Percentiles rank a stretch among this genome's conserved stretches.
These are phyloP conservation scores for Nemania sp. DNA, from an alignment of 2,329 filamentous ascomycete genomes.

Conservation along the genomic window DNA sequence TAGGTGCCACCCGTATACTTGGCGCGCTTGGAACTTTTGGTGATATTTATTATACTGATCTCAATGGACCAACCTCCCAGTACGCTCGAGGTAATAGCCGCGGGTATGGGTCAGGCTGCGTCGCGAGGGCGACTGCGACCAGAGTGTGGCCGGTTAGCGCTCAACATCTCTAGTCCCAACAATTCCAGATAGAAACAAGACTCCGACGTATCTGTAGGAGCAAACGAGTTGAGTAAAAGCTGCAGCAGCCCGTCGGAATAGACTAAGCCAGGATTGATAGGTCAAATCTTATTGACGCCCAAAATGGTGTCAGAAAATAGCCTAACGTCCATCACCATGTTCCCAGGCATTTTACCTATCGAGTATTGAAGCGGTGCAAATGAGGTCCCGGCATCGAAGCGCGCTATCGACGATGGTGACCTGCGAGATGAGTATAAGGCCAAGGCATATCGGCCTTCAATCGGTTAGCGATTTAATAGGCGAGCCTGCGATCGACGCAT, in stretches of 20 bases:
- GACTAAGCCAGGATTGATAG: background rate
- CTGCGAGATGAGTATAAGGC: background rate
- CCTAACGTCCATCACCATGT: background rate
- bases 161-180: background rate
- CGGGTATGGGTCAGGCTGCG: slow-evolving; percentile 17
- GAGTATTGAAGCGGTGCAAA: background rate
- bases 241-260: background rate
- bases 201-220: slow-evolving; percentile 11
- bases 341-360: background rate
- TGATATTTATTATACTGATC: background rate
- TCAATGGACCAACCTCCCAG: background rate
- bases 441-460: background rate
- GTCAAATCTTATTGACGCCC: background rate
- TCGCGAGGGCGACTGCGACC: background rate
- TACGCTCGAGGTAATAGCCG: background rate
- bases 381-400: background rate
- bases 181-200: background rate
- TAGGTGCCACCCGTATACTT: slow-evolving; percentile 7
- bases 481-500: background rate
- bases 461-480: background rate
- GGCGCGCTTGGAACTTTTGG: background rate
- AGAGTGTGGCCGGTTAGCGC: background rate
- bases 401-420: background rate
- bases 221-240: slow-evolving; percentile 1
- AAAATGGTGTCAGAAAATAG: background rate